phyloP scores from a whole-genome alignment of 768 basidiomycete genomes.

The Antrodiella citrinella region DNA sequence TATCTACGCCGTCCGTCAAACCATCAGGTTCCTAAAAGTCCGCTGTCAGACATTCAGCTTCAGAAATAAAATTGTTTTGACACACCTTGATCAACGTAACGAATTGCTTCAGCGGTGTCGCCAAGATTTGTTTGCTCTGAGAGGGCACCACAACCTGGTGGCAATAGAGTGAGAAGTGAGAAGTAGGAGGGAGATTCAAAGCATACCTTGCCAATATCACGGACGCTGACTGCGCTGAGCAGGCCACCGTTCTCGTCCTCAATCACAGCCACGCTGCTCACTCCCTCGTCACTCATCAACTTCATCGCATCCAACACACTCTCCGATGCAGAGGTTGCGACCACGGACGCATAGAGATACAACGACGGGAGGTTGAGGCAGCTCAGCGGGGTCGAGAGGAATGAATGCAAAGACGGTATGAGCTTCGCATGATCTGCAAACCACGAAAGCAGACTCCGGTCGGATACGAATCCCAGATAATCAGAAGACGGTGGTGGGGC shows the following conservation, averaged over 20 bases:
- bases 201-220: slow-evolving; percentile 67
- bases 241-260: slow-evolving; percentile 56
- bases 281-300: slow-evolving; percentile 79
- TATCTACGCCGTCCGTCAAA: slow-evolving; percentile 71
- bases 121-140: slow-evolving; percentile 70
- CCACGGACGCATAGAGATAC: slow-evolving; percentile 51
- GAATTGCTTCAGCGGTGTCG: slow-evolving; percentile 60
- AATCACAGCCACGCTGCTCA: slow-evolving; percentile 73
- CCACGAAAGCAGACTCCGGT: slow-evolving; percentile 63
- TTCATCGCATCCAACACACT: slow-evolving; percentile 76
- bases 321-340: slow-evolving; percentile 52
- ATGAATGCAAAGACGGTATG: slow-evolving; percentile 36
- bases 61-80: neutral
- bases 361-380: slow-evolving; percentile 57
- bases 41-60: neutral
- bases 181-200: neutral
- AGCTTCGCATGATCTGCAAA: slow-evolving; percentile 47
- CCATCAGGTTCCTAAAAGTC: slow-evolving; percentile 57
- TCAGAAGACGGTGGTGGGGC: slow-evolving; percentile 34
- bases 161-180: too few species aligned
- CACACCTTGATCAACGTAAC: slow-evolving; percentile 64
- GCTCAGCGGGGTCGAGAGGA: slow-evolving; percentile 45
- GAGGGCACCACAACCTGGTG: slow-evolving; percentile 68
- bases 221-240: slow-evolving; percentile 74
- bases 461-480: slow-evolving; percentile 69